Evolutionary conservation across 805 yeast genomes (phyloP).

Genomic region (Hanseniaspora nectarophila): DNA sequence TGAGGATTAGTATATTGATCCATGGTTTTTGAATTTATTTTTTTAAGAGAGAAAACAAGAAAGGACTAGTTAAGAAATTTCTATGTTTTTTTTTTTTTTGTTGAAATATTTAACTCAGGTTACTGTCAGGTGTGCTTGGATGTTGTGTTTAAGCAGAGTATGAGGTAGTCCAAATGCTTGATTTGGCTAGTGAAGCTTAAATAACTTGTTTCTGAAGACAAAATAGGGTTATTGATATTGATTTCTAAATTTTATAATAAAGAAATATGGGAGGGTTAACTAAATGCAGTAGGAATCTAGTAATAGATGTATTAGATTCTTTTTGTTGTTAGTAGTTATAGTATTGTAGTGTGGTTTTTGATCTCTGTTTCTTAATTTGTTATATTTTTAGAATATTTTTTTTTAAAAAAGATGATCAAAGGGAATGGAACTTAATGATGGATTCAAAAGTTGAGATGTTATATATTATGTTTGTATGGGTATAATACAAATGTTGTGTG

Average conservation of each 20-base stretch:
- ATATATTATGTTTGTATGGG: too few species aligned
- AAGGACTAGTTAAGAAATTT: background rate
- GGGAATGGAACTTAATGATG: too few species aligned
- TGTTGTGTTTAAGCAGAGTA: background rate
- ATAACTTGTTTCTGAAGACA: conserved; percentile 15
- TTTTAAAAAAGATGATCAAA: too few species aligned
- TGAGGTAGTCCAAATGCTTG: background rate
- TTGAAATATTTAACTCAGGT: too few species aligned
- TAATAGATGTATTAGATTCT: too few species aligned
- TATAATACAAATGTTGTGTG: too few species aligned
- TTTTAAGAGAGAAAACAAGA: background rate
- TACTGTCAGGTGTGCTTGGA: conserved; percentile 2
- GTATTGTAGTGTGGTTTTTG: too few species aligned
- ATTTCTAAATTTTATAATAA: background rate
- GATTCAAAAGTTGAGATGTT: too few species aligned
- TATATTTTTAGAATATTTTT: too few species aligned
- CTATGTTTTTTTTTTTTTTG: background rate
- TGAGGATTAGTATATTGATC: conserved; percentile 31
- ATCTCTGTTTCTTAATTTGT: too few species aligned
- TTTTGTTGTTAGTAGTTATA: too few species aligned
- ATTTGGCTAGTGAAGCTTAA: background rate
- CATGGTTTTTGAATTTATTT: conserved; percentile 18
- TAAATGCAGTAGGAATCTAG: background rate
- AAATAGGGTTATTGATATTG: background rate
- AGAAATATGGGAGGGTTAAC: background rate